Evolutionary conservation across 2,329 filamentous ascomycete genomes (phyloP).

Genomic region (Paecilomyces variotii): DNA sequence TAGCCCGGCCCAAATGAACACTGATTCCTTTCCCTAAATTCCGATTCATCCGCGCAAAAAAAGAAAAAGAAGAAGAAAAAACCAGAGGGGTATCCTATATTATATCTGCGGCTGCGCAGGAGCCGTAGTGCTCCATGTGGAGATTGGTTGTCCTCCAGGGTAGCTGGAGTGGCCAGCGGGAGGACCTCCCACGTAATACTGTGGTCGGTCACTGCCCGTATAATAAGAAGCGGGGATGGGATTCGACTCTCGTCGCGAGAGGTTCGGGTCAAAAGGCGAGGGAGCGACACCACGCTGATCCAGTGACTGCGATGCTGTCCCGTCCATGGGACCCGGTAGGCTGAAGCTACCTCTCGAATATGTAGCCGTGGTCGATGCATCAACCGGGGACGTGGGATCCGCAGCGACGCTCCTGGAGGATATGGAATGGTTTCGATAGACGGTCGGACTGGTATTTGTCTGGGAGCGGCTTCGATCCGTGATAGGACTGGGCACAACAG

Average conservation of each 20-base stretch:
- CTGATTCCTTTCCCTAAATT: background rate
- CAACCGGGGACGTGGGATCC: slow-evolving; percentile 31
- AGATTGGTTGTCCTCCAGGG: slow-evolving; percentile 20
- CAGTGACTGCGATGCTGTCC: slow-evolving; percentile 17
- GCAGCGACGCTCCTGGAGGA: slow-evolving; percentile 30
- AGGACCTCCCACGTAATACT: slow-evolving; percentile 24
- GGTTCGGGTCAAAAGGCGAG: slow-evolving; percentile 20
- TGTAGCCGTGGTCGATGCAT: slow-evolving; percentile 26
- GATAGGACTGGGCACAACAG: slow-evolving; percentile 23
- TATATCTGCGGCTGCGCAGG: slow-evolving; percentile 32
- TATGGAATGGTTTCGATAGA: slow-evolving; percentile 34
- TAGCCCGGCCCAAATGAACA: background rate
- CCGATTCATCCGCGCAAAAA: background rate
- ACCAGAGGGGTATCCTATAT: slow-evolving; percentile 5
- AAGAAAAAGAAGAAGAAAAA: background rate
- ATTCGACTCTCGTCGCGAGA: slow-evolving; percentile 30
- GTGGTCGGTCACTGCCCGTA: slow-evolving; percentile 20
- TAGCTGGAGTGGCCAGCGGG: slow-evolving; percentile 25
- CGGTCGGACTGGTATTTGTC: slow-evolving; percentile 26
- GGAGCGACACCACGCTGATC: slow-evolving; percentile 24
- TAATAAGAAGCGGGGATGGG: slow-evolving; percentile 28
- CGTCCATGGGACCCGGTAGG: slow-evolving; percentile 24
- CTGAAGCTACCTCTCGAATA: slow-evolving; percentile 33
- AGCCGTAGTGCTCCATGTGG: slow-evolving; percentile 31
- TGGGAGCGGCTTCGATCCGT: slow-evolving; percentile 29